Evolutionary conservation across 1,139 yeast species (phyloP), one percentile per base, ranked within the genome.

Genomic region (Lodderomyces metapsilosis): DNA sequence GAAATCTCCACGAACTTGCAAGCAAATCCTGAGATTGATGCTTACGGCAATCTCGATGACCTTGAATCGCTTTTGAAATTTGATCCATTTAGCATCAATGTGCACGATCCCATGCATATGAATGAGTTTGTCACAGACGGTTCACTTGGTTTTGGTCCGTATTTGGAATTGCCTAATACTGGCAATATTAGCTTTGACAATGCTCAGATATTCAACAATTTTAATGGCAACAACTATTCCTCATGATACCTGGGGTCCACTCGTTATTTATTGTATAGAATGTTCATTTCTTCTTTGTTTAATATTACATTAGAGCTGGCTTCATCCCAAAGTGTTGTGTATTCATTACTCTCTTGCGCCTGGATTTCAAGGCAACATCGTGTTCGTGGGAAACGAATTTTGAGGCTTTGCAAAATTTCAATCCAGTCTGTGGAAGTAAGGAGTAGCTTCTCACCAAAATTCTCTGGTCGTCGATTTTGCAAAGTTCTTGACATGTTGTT

Each of bases 91-190:
- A 66, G 68, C 37, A 62, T 64, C 34, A 62, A 62, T 44, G 59
- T 58, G 41, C 64, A 68, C 52, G 57, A 75, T 53, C 57, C 75
- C 52, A 48, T 60, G 51, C 57, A 71, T 57, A 58, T 71, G 50
- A 68, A 68, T 48, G 84, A 79, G 47, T 81, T 80, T 59, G 84
- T 81, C 10, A 84, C 84, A 11, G 88, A 81, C 61, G 86, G 86
- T 0, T 81, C 87, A 0, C 59, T 81, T 36, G 88, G 86, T 0
- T 61, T 81, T 44, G 84, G 80, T 2, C 81, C 81, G 15, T 74
- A 79, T 50, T 59, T 80, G 43, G 78, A 74, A 40, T 49, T 43
- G 52, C 17, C 36, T n/a, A 36, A 21, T 4, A 15, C 32, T 15
- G 30, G 23, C 5, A 22, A 21, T 15, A 7, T 34, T 23, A n/a